Evolutionary conservation across 805 yeast genomes (phyloP), one percentile per base, ranked within the genome.

Genomic region (Schizosaccharomyces lindneri): DNA sequence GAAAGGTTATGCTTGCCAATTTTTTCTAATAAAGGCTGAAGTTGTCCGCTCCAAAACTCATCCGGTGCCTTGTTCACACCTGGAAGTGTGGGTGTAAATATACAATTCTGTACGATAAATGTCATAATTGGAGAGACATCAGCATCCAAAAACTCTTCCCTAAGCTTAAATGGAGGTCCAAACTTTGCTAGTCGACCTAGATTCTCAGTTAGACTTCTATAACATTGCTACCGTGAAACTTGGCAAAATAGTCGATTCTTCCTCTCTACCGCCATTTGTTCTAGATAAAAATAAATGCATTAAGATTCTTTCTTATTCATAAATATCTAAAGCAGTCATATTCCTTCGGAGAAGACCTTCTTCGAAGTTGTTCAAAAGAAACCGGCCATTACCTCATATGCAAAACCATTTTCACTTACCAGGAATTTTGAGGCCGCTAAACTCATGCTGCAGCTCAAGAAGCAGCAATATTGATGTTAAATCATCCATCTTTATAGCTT

Each of bases 21-120:
- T 21, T 17, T 32, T 41, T 59, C 61, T 36, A 59, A 43, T 6
- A 59, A 24, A 4, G 31, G 36, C n/a, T 59, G 55, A 55, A 59
- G 21, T 9, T 29, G 17, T 3, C 41, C 55, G 17, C 55, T 43
- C 61, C 61, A 59, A 43, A 59, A 59, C 27, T 59, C 51, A 11
- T n/a, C n/a, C 1, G 55, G 55, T 1, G 55, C 61, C n/a, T 21
- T 29, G 19, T 43, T 31, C 13, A 59, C 55, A 2, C 55, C 55
- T 21, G 61, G 61, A 3, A 59, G 36, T 1, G 61, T 59, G 27
- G 27, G 31, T 31, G 61, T 59, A 29, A 59, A 59, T 11, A 59
- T 5, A 5, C n/a, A 39, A 9, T 55, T 24, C 5, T 59, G 36
- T 6, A 21, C 21, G 7, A 59, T 11, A 17, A 24, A 9, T 11